Percentiles rank a stretch among this genome's conserved stretches.
Evolutionary conservation across 2,329 filamentous ascomycete species (phyloP).

Genomic region (Aphanocladium album): DNA sequence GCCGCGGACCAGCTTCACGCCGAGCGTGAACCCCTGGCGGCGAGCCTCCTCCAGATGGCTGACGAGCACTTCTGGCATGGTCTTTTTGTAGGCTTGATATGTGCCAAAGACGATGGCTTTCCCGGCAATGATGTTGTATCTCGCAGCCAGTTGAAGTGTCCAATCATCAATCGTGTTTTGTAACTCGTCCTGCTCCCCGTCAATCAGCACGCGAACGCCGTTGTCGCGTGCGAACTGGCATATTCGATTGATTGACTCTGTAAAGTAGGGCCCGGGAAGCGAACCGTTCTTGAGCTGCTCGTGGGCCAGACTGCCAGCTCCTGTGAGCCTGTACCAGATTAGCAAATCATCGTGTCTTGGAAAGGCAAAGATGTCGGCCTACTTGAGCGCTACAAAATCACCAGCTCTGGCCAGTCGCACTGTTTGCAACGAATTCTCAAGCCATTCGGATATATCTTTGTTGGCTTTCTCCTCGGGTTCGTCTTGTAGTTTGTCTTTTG

Average conservation of each 20-base stretch:
- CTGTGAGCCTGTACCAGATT: neutral
- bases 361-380: neutral
- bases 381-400: constrained; percentile 12
- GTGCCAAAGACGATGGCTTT: constrained; percentile 72
- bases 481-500: neutral
- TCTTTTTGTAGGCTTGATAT: constrained; percentile 73
- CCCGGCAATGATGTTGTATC: constrained; percentile 40
- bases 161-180: constrained; percentile 3
- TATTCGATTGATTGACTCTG: neutral
- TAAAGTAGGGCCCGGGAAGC: neutral
- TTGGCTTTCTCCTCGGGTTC: neutral
- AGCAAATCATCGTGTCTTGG: neutral
- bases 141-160: constrained; percentile 1
- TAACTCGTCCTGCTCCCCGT: constrained; percentile 2
- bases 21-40: constrained; percentile 58
- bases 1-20: constrained; percentile 70
- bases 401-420: neutral
- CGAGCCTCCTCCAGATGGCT: constrained; percentile 55
- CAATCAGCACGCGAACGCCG: constrained; percentile 5
- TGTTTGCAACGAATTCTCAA: constrained; percentile 5
- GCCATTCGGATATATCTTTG: neutral
- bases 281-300: neutral
- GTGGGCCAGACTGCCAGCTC: neutral
- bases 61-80: constrained; percentile 50
- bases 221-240: neutral